A percentile compares a stretch with the other conserved stretches of the same genome.
Evolutionary conservation across 768 basidiomycete genomes (phyloP).

Genomic region (Pisolithus marmoratus): DNA sequence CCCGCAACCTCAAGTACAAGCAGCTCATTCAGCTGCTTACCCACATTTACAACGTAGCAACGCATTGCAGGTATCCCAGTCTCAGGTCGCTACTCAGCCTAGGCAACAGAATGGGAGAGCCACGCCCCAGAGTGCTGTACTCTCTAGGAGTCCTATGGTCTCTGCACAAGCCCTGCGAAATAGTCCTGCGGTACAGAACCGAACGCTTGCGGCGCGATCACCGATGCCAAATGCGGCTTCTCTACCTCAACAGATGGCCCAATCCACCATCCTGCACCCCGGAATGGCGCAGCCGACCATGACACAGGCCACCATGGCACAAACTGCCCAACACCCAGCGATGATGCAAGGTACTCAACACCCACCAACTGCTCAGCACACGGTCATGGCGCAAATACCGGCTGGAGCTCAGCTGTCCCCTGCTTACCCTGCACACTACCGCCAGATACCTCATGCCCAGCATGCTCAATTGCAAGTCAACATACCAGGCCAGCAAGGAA

Average conservation of each 20-base stretch:
- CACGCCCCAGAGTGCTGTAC: constrained; percentile 22
- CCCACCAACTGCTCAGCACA: too few relatives aligned
- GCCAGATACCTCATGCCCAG: constrained; percentile 25
- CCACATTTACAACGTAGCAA: constrained; percentile 14
- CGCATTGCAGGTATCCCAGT: constrained; percentile 18
- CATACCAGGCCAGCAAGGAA: constrained; percentile 25
- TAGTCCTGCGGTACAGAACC: constrained; percentile 34
- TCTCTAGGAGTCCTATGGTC: constrained; percentile 13
- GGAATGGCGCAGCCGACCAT: constrained; percentile 15
- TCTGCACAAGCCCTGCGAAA: constrained; percentile 18
- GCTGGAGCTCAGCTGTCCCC: constrained; percentile 18
- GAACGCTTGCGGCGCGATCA: constrained; percentile 13
- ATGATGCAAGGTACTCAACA: constrained; percentile 6
- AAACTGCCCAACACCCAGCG: constrained; percentile 19
- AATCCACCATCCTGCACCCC: constrained; percentile 7
- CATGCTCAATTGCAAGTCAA: constrained; percentile 20
- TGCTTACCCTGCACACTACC: constrained; percentile 32
- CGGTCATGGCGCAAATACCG: too few relatives aligned
- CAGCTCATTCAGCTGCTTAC: constrained; percentile 13
- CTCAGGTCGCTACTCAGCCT: constrained; percentile 14
- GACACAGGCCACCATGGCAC: constrained; percentile 17
- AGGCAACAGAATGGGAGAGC: constrained; percentile 24
- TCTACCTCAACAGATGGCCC: constrained; percentile 19
- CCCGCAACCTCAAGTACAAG: constrained; percentile 8
- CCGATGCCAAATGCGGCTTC: constrained; percentile 18